Evolutionary conservation across 139 green algal species (phyloP), one percentile per base, ranked within the genome.

Genomic region (Chlamydomonas applanata): DNA sequence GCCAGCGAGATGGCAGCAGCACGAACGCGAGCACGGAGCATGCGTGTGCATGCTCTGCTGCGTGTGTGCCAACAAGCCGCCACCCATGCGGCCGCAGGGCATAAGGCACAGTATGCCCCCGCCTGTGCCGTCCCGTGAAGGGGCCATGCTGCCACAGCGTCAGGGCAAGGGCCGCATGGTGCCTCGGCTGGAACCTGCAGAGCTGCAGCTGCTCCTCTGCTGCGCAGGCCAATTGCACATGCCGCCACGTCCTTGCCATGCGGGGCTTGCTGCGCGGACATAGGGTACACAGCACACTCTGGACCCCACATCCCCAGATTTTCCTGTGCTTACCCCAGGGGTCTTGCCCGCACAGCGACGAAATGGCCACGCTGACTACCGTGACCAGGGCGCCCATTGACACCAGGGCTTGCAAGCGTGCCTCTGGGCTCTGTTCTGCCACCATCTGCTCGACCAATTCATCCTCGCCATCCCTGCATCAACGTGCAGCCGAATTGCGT

Each of bases 401-500:
- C 7, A 71, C 46, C 20, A 30, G 60, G 0, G 63, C 76, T 44
- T 76, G 70, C 44, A 85, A 34, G 56, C 71, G 72, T 19, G 54
- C 53, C 29, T 79, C 79, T 20, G 79, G 74, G 1, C 70, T 24
- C 73, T 78, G 70, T 4, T 81, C 45, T 20, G 77, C 40, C 44
- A 85, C 56, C 16, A 81, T 34, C 27, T 40, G 35, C 5, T 81
- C 62, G 2, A 85, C 19, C 30, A 81, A 4, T 44, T 85, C 79
- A 29, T 73, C 74, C 57, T 72, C 65, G 5, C 65, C 65, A 24
- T 72, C 65, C 65, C 62, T 69, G 62, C 62, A 33, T 29, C 34
- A 66, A 14, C 20, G 16, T 27, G 53, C 53, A 4, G 3, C 53
- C 53, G 4, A 27, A 27, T 25, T 61, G 53, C 53, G 40, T 49